phyloP scores from a whole-genome alignment of 2,329 filamentous ascomycete genomes.

The Reticulascus tulasneorum region DNA sequence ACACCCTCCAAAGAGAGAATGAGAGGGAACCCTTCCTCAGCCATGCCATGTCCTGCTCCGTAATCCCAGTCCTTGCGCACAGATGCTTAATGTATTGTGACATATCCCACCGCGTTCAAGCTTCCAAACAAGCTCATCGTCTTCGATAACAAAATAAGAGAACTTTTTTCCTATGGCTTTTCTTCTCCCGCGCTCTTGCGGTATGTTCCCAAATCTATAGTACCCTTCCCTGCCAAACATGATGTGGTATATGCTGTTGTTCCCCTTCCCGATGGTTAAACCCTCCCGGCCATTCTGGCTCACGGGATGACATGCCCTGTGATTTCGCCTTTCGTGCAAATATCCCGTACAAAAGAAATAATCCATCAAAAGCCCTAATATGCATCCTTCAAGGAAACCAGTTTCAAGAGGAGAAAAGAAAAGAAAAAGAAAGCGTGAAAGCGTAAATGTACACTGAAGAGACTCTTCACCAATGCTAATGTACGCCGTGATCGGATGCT shows the following conservation, averaged over 20 bases:
- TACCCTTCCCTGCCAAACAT: constrained; percentile 9
- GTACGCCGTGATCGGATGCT: constrained; percentile 15
- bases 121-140: too few relatives aligned
- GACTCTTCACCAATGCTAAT: constrained; percentile 12
- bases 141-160: constrained; percentile 6
- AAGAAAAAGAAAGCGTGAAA: constrained; percentile 8
- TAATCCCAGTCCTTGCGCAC: too few relatives aligned
- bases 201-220: constrained; percentile 15
- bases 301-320: constrained; percentile 11
- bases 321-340: constrained; percentile 11
- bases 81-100: too few relatives aligned
- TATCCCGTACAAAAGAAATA: constrained; percentile 6
- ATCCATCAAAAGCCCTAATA: constrained; percentile 6
- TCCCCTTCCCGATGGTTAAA: constrained; percentile 9
- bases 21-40: too few relatives aligned
- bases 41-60: too few relatives aligned
- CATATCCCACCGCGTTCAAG: too few relatives aligned
- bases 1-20: too few relatives aligned
- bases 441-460: constrained; percentile 14
- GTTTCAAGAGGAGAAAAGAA: constrained; percentile 1
- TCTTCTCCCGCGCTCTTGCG: constrained; percentile 13
- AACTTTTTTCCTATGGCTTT: constrained; percentile 15
- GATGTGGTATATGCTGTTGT: constrained; percentile 13
- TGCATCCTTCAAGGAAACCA: constrained; percentile 13
- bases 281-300: constrained; percentile 12